phyloP scores from a whole-genome alignment of 2,329 filamentous ascomycete genomes.

The Diaporthe citrichinensis region DNA sequence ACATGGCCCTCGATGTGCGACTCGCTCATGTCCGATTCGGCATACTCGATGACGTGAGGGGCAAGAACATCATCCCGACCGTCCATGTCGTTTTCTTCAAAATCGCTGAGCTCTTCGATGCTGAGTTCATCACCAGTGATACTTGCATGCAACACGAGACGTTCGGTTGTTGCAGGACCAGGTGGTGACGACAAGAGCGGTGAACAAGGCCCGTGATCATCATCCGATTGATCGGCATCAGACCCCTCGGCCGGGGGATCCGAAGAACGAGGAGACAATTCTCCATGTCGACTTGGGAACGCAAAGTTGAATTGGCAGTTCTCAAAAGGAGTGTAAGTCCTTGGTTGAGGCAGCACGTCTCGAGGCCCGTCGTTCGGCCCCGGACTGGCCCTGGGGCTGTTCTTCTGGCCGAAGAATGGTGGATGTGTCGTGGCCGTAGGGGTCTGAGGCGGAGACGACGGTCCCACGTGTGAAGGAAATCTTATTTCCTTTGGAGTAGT shows the following conservation, averaged over 20 bases:
- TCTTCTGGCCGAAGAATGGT: slow-evolving; percentile 50
- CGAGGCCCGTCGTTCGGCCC: slow-evolving; percentile 32
- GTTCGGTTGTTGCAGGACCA: not conserved
- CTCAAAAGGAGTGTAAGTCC: slow-evolving; percentile 49
- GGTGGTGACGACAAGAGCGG: slow-evolving; percentile 41
- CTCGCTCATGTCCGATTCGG: slow-evolving; percentile 56
- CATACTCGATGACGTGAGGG: slow-evolving; percentile 63
- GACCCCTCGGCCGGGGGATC: slow-evolving; percentile 50
- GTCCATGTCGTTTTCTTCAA: slow-evolving; percentile 59
- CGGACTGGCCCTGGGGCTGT: slow-evolving; percentile 42
- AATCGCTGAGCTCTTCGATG: slow-evolving; percentile 61
- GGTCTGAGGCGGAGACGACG: slow-evolving; percentile 60
- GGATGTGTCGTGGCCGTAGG: slow-evolving; percentile 52
- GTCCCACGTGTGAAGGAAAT: slow-evolving; percentile 52
- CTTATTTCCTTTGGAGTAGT: slow-evolving; percentile 51
- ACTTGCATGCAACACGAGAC: slow-evolving; percentile 30
- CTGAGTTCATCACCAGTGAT: slow-evolving; percentile 50
- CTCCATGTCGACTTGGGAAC: slow-evolving; percentile 50
- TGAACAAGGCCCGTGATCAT: slow-evolving; percentile 44
- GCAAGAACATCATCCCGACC: slow-evolving; percentile 59
- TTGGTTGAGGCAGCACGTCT: slow-evolving; percentile 45
- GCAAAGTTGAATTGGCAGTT: slow-evolving; percentile 52
- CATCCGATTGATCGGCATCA: slow-evolving; percentile 46
- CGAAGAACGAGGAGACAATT: slow-evolving; percentile 57
- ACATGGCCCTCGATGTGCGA: slow-evolving; percentile 59